phyloP scores from a whole-genome alignment of 192 early-diverging fungal genomes.

The Umbelopsis ramanniana region DNA sequence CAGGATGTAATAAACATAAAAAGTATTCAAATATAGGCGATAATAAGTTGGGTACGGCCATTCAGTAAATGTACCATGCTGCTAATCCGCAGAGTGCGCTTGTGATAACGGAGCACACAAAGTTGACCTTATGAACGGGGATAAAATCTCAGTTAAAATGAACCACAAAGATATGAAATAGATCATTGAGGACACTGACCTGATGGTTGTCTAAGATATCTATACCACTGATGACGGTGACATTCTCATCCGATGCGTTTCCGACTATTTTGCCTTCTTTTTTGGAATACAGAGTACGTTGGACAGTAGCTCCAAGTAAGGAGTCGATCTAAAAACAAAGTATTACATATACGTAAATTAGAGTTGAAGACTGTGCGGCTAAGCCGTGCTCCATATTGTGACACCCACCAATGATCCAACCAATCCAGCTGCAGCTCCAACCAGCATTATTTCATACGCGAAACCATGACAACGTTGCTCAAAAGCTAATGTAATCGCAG shows the following conservation, averaged over 20 bases:
- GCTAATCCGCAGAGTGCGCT: constrained; percentile 44
- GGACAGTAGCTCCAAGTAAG: constrained; percentile 81
- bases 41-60: too few species aligned
- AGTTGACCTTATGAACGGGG: constrained; percentile 52
- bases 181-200: constrained; percentile 35
- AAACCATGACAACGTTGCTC: constrained; percentile 50
- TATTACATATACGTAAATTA: not conserved
- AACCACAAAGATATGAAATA: not conserved
- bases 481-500: constrained; percentile 52
- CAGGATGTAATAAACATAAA: not conserved
- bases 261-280: constrained; percentile 60
- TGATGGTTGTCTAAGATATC: constrained; percentile 85
- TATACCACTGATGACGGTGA: constrained; percentile 63
- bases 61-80: constrained; percentile 30
- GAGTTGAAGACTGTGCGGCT: not conserved
- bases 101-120: constrained; percentile 67
- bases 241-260: constrained; percentile 47
- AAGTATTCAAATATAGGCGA: not conserved
- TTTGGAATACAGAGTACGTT: constrained; percentile 74
- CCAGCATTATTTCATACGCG: constrained; percentile 47
- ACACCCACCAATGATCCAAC: constrained; percentile 72
- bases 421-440: constrained; percentile 69
- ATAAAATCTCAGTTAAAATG: not conserved
- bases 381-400: constrained; percentile 1
- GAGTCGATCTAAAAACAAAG: constrained; percentile 69